A percentile compares a stretch with the other conserved stretches of the same genome.
Evolutionary conservation across 2,329 filamentous ascomycete species (phyloP).

Genomic region (Fusarium keratoplasticum): DNA sequence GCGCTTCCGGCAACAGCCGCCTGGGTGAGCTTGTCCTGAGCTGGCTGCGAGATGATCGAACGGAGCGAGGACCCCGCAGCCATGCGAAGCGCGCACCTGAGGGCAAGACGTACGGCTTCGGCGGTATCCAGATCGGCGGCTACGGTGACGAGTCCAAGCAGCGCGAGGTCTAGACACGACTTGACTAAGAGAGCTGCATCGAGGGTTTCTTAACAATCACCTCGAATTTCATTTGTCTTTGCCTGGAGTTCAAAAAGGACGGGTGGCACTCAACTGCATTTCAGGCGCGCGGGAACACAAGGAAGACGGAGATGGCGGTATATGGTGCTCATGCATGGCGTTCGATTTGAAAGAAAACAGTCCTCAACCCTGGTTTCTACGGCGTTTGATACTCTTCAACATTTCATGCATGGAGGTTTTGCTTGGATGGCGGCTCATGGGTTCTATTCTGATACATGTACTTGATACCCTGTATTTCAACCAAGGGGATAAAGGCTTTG

Average conservation of each 20-base stretch:
- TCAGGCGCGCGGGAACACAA: slow-evolving; percentile 23
- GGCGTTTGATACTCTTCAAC: slow-evolving; percentile 45
- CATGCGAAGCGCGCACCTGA: slow-evolving; percentile 66
- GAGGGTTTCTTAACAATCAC: slow-evolving; percentile 40
- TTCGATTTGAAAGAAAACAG: slow-evolving; percentile 42
- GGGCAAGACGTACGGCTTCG: slow-evolving; percentile 71
- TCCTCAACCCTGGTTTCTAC: slow-evolving; percentile 49
- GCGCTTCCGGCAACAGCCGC: slow-evolving; percentile 76
- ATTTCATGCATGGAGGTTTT: slow-evolving; percentile 31
- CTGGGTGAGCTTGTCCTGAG: slow-evolving; percentile 88
- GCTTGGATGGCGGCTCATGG: slow-evolving; percentile 8
- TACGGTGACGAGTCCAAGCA: slow-evolving; percentile 67
- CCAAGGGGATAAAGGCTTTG: slow-evolving; percentile 42
- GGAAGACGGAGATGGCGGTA: not conserved
- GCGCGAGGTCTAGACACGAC: slow-evolving; percentile 41
- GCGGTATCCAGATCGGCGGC: slow-evolving; percentile 64
- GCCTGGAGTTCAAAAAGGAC: slow-evolving; percentile 22
- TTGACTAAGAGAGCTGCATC: not conserved
- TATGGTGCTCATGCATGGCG: slow-evolving; percentile 30
- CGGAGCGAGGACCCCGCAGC: slow-evolving; percentile 80
- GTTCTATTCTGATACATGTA: slow-evolving; percentile 24
- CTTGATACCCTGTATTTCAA: slow-evolving; percentile 53
- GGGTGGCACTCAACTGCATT: slow-evolving; percentile 50
- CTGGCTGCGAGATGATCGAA: slow-evolving; percentile 87
- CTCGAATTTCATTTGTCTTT: slow-evolving; percentile 17